A percentile compares a stretch with the other conserved stretches of the same genome.
Evolutionary conservation across 805 yeast species (phyloP).

Genomic region (Candida parachauliodes): DNA sequence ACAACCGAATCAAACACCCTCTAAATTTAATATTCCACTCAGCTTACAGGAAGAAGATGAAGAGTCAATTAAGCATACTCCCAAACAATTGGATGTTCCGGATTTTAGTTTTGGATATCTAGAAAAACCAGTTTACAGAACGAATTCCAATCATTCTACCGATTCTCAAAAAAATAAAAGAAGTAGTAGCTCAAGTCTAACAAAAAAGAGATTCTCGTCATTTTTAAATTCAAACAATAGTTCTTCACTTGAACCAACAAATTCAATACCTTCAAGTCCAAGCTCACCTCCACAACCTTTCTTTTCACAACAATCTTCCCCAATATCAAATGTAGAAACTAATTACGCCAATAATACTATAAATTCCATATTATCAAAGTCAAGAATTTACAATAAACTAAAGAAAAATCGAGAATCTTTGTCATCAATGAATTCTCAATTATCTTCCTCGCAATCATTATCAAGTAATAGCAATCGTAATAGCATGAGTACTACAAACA

Average conservation of each 20-base stretch:
- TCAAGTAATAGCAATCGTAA: constrained; percentile 9
- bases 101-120: constrained; percentile 1
- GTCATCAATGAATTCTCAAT: constrained; percentile 21
- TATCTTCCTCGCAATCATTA: constrained; percentile 14
- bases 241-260: background rate
- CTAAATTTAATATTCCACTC: background rate
- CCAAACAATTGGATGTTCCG: background rate
- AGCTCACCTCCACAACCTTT: constrained; percentile 5
- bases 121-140: constrained; percentile 5
- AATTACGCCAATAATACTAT: constrained; percentile 2
- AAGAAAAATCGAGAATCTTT: constrained; percentile 36
- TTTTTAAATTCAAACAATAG: constrained; percentile 1
- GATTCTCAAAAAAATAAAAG: constrained; percentile 5
- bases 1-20: background rate
- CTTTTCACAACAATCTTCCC: background rate
- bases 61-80: background rate
- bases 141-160: constrained; percentile 6
- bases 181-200: background rate
- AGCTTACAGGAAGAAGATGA: constrained; percentile 11
- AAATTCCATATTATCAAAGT: constrained; percentile 22
- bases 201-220: constrained; percentile 4
- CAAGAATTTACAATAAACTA: constrained; percentile 33
- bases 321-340: background rate
- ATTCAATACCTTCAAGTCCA: constrained; percentile 3
- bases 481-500: constrained; percentile 11